Conservation (phyloP, 257 asterid genomes). For the Voacanga thouarsii region DNA sequence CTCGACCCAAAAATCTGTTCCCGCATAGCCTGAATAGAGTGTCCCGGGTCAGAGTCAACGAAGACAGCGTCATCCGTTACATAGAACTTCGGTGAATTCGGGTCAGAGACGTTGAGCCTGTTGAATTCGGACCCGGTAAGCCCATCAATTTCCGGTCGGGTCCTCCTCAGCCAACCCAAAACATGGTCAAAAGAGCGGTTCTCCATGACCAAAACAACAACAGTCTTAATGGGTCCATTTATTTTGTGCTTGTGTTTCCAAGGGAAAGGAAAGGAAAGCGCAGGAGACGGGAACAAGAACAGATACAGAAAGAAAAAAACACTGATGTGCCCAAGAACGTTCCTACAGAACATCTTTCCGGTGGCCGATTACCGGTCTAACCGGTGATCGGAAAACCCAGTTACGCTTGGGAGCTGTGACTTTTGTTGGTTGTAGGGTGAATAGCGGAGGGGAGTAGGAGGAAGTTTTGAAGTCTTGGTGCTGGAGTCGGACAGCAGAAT, state of each 20-base stretch:
- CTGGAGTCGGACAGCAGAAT: background rate
- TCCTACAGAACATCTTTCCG: constrained; percentile 47
- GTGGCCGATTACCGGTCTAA: background rate
- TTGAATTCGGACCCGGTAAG: constrained; percentile 74
- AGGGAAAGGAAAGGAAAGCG: constrained; percentile 53
- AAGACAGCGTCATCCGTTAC: constrained; percentile 68
- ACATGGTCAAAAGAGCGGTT: constrained; percentile 94
- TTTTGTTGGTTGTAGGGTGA: background rate
- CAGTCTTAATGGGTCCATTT: constrained; percentile 80
- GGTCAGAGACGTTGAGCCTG: constrained; percentile 69
- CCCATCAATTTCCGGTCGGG: constrained; percentile 86
- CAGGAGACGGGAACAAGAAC: constrained; percentile 33
- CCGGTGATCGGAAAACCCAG: constrained; percentile 9
- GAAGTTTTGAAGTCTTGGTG: background rate
- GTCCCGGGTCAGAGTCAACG: constrained; percentile 88
- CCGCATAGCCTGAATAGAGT: constrained; percentile 87
- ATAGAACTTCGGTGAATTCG: constrained; percentile 38
- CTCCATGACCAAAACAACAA: constrained; percentile 86
- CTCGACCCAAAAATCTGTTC: constrained; percentile 86
- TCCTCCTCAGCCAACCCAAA: constrained; percentile 73
- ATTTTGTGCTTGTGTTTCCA: constrained; percentile 42
- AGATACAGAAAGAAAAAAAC: constrained; percentile 34
- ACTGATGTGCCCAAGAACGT: constrained; percentile 14
- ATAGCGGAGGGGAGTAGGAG: background rate
- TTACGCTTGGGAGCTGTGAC: background rate